Evolutionary conservation across 1,284 basidiomycete species (phyloP), one percentile per base, ranked within the genome.

Genomic region (Porodaedalea pini): DNA sequence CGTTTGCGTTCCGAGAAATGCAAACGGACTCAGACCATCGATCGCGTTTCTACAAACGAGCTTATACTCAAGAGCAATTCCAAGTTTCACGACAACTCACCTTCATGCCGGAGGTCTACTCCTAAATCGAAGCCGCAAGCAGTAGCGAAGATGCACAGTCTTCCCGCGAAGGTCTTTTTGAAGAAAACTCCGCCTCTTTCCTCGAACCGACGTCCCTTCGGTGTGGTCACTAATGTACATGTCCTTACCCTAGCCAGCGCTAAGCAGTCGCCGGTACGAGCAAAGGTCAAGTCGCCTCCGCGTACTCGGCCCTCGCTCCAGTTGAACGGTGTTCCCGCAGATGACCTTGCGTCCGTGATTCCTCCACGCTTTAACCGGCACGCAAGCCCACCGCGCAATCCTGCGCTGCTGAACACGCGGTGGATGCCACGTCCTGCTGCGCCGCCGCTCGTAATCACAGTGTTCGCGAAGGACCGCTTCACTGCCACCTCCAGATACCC

Each of bases 381-480:
- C 13, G 5, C 13, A 31, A 39, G 27, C 19, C 55, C 55, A 32
- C 34, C 55, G 23, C 56, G 51, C 29, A 47, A 58, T 34, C 45
- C 41, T 7, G 39, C 32, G 15, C 40, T 58, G 34, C 52, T 58
- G n/a, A 58, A 47, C 43, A 45, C 41, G 3, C 44, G 37, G 13
- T 58, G 57, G 57, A 31, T n/a, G 11, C 57, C 57, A 21, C 34
- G 39, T 31, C 52, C 57, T 15, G 43, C 43, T 8, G 21, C 31
- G 2, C 57, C 29, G n/a, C 57, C 57, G 1, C 23, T 58, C 6
- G 41, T 31, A 3, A 34, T 58, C 10, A 58, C 43, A n/a, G 51
- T 58, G 2, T 37, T 54, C 40, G 45, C 53, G n/a, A 58, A 51
- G 39, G 29, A 39, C 19, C 21, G 32, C 34, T 40, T 34, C 10